Evolutionary conservation across 352 stramenopile genomes (phyloP).

Genomic region (Globisporangium echinulatum): DNA sequence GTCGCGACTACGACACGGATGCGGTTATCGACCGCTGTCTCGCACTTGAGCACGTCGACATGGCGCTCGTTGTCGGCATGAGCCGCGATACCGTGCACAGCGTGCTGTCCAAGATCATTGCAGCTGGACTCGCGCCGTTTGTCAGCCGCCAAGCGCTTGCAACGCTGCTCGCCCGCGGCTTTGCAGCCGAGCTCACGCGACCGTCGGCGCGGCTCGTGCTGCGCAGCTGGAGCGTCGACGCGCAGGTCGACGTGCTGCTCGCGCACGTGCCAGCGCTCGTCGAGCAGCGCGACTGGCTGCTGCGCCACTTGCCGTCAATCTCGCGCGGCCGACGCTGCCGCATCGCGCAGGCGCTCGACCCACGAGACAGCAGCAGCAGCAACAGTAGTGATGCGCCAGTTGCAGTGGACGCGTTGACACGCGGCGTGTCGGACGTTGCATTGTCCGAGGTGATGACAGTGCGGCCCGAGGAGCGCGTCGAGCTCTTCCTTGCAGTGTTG

Average conservation of each 20-base stretch:
- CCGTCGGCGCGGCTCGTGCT: slow-evolving; percentile 44
- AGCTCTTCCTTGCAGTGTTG: slow-evolving; percentile 72
- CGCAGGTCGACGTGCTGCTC: slow-evolving; percentile 54
- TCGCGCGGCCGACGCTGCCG: slow-evolving; percentile 23
- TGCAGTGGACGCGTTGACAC: not conserved
- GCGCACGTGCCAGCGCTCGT: slow-evolving; percentile 37
- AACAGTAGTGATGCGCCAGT: not conserved
- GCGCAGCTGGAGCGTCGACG: slow-evolving; percentile 35
- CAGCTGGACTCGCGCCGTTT: slow-evolving; percentile 32
- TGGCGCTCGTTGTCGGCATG: slow-evolving; percentile 52
- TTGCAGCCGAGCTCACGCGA: slow-evolving; percentile 30
- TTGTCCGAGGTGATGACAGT: slow-evolving; percentile 38
- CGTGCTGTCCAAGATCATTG: slow-evolving; percentile 49
- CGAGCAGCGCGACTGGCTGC: slow-evolving; percentile 67
- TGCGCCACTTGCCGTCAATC: slow-evolving; percentile 42
- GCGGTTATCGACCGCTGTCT: slow-evolving; percentile 66
- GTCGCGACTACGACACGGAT: slow-evolving; percentile 49
- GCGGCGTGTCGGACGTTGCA: slow-evolving; percentile 21
- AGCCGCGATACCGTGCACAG: slow-evolving; percentile 36
- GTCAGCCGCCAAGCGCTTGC: slow-evolving; percentile 30
- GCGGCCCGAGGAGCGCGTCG: slow-evolving; percentile 47
- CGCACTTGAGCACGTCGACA: slow-evolving; percentile 58
- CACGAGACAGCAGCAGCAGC: slow-evolving; percentile 3
- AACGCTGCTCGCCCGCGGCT: slow-evolving; percentile 32
- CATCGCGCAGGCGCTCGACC: slow-evolving; percentile 44